A percentile compares a stretch with the other conserved stretches of the same genome.
These are phyloP conservation scores for Aspergillus vadensis DNA, from an alignment of 2,329 filamentous ascomycete species.

Conservation along the genomic window DNA sequence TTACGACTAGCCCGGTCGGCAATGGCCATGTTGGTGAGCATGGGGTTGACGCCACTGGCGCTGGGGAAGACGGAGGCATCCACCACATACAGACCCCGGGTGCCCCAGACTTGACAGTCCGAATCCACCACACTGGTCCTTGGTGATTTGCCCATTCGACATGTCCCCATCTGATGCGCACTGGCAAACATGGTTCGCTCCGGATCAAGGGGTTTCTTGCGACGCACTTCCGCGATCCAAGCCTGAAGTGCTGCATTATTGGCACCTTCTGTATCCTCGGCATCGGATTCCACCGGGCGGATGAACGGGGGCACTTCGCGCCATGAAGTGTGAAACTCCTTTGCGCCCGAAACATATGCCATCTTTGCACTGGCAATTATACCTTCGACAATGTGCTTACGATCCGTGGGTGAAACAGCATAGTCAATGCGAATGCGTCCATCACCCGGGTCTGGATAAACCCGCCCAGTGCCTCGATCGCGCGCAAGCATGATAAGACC, in stretches of 20 bases:
- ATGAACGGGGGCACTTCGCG: conserved; percentile 66
- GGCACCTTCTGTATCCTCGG: conserved; percentile 44
- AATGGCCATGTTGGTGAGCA: conserved; percentile 56
- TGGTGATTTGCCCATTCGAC: conserved; percentile 49
- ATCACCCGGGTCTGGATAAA: conserved; percentile 70
- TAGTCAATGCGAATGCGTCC: conserved; percentile 71
- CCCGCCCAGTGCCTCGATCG: conserved; percentile 73
- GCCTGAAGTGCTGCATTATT: conserved; percentile 57
- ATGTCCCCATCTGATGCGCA: conserved; percentile 56
- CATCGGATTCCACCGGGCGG: conserved; percentile 38
- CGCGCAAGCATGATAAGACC: conserved; percentile 73
- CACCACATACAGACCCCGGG: conserved; percentile 49
- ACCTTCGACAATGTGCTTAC: conserved; percentile 70
- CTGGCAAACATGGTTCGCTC: conserved; percentile 49
- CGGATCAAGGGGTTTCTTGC: conserved; percentile 48
- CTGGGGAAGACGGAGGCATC: conserved; percentile 55
- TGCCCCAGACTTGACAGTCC: conserved; percentile 50
- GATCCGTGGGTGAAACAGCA: conserved; percentile 69
- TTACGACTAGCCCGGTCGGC: conserved; percentile 49
- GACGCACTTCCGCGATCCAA: conserved; percentile 56
- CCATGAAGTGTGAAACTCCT: conserved; percentile 72
- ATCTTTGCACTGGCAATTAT: conserved; percentile 73
- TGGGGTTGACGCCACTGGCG: conserved; percentile 55
- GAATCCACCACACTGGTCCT: conserved; percentile 49
- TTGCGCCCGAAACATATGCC: conserved; percentile 74